phyloP scores from a whole-genome alignment of 129 eudicot species.

The Arctium minus region DNA sequence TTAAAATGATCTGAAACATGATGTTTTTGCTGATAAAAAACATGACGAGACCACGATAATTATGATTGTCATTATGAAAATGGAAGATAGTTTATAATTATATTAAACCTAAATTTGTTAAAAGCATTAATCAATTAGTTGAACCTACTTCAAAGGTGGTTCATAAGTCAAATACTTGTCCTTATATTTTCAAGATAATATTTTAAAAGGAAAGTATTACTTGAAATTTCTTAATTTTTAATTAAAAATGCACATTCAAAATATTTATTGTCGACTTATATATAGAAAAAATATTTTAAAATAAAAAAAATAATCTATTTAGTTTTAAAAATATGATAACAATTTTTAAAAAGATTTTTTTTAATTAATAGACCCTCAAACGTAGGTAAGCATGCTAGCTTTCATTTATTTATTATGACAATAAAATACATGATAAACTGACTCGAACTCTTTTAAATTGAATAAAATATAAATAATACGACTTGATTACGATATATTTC shows the following conservation, averaged over 20 bases:
- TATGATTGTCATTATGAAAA: neutral
- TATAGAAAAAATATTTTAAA: too few relatives aligned
- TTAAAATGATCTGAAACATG: neutral
- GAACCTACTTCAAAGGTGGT: slow-evolving; percentile 28
- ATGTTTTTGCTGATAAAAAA: neutral
- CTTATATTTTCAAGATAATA: neutral
- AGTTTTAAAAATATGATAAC: neutral
- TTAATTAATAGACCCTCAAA: neutral
- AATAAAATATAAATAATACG: neutral
- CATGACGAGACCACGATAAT: neutral
- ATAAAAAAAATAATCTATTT: neutral
- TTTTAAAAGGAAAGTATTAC: neutral
- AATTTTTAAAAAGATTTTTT: neutral
- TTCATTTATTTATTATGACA: neutral
- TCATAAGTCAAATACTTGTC: slow-evolving; percentile 9
- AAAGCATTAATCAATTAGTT: slow-evolving; percentile 21
- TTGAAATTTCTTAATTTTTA: neutral
- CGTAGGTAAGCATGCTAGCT: slow-evolving; percentile 16
- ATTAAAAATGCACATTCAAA: neutral
- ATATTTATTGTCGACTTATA: too few relatives aligned
- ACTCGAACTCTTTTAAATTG: neutral
- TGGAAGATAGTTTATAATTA: slow-evolving; percentile 7
- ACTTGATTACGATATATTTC: slow-evolving; percentile 14
- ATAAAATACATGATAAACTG: neutral
- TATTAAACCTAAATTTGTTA: slow-evolving; percentile 19